phyloP scores from a whole-genome alignment of 139 green algal species.

The Picochlorum sp. region DNA sequence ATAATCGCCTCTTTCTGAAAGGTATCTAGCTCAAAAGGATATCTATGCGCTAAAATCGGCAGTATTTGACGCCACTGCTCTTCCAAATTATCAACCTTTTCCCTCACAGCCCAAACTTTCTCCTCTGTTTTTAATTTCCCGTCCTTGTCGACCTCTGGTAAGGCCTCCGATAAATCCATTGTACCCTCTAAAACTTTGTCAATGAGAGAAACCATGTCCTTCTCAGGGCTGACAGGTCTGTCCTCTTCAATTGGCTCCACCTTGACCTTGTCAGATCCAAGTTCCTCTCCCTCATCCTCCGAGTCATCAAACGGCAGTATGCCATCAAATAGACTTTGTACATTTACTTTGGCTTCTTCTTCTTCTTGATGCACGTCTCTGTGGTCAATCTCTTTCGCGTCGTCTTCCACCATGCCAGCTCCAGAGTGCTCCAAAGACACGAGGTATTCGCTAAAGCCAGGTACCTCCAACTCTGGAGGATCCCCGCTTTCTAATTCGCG shows the following conservation, averaged over 20 bases:
- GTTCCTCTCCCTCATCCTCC: not conserved
- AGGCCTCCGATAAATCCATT: not conserved
- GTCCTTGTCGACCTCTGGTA: not conserved
- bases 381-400: not conserved
- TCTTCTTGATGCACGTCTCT: not conserved
- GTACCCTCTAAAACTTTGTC: too few species aligned
- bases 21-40: slow-evolving; percentile 63
- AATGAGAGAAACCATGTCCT: too few species aligned
- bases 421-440: not conserved
- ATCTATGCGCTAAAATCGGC: slow-evolving; percentile 26
- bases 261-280: not conserved
- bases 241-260: too few species aligned
- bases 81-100: slow-evolving; percentile 25
- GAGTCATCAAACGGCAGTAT: not conserved
- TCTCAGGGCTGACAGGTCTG: too few species aligned
- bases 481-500: slow-evolving; percentile 26
- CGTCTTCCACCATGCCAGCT: slow-evolving; percentile 12
- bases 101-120: slow-evolving; percentile 16
- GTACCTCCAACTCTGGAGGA: slow-evolving; percentile 37
- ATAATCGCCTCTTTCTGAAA: slow-evolving; percentile 91
- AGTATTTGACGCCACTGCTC: slow-evolving; percentile 15
- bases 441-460: slow-evolving; percentile 20
- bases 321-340: not conserved
- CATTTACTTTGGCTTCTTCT: slow-evolving; percentile 1
- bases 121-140: not conserved